Base-by-base conservation (phyloP, 225 moss, liverwort and hornwort species). In the Polytrichum commune region DNA sequence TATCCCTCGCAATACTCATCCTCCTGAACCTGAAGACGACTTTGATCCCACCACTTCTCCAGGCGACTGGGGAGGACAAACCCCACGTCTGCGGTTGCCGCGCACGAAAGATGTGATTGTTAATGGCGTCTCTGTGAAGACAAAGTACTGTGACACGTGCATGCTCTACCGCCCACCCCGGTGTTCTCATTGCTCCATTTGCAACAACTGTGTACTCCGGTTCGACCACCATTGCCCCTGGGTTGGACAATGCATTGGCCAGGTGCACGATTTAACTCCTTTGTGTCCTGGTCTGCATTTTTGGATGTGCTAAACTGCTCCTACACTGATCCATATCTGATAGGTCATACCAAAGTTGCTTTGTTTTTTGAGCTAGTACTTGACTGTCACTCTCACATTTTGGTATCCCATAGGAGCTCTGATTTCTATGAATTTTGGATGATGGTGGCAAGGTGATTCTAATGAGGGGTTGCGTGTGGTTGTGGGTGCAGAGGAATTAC, bases 211-310 rank as follows among this genome's bases (percentile, higher is more conserved):
- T 63, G 94, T 94, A 30, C 84, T 91, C 64, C 94, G 94, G 1
- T 97, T 97, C n/a, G 97, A 97, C 69, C 97, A 94, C 83, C 97
- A 97, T 75, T 97, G 97, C 67, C 97, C 97, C 62, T 97, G 94
- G 97, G 97, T 97, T 69, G 97, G 97, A 25, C 97, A 97, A 73
- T 97, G 97, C 78, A 97, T 97, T 79, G 97, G 97, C 30, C 94
- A 93, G 83, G 95, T 93, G 82, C 6, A 78, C 6, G 13, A 46
- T 46, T 16, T 46, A 16, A 46, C 46, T 46, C 46, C 4, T 46
- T 3, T 16, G 46, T 13, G 13, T 13, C 13, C 46, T 46, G 46
- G 46, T 16, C 46, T 46, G 46, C 13, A 46, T 46, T 46, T 46
- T 46, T 13, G 10, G 46, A 16, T 46, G 13, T 46, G 16, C 46